phyloP scores from a whole-genome alignment of 257 asterid species.

The Forsythia suspensa region DNA sequence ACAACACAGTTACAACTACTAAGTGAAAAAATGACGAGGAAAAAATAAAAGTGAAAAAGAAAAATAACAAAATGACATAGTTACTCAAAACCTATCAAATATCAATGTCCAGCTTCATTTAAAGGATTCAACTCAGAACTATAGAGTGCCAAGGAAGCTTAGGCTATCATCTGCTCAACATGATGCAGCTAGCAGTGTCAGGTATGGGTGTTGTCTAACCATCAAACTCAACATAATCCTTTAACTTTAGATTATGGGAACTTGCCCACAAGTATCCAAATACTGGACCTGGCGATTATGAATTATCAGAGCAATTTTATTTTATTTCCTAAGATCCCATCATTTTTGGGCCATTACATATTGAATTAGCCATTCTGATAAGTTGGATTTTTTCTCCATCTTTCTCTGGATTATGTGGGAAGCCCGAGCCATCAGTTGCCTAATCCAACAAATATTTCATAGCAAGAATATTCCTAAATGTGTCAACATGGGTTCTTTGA shows the following conservation, averaged over 20 bases:
- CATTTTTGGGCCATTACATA: background rate
- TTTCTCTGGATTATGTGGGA: background rate
- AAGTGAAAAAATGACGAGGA: background rate
- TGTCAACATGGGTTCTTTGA: background rate
- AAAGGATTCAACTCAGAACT: background rate
- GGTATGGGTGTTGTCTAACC: background rate
- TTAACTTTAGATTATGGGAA: background rate
- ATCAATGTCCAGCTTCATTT: background rate
- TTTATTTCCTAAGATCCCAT: background rate
- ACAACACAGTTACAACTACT: background rate
- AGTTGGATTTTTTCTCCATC: background rate
- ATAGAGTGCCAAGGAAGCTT: background rate
- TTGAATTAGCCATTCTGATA: background rate
- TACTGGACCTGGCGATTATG: background rate
- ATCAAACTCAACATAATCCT: background rate
- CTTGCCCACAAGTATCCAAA: background rate
- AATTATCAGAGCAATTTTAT: background rate
- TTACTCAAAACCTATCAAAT: background rate
- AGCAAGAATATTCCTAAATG: background rate
- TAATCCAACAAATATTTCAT: background rate
- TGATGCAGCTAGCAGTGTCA: background rate
- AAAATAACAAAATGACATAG: background rate
- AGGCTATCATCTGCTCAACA: background rate
- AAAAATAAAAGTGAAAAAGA: background rate
- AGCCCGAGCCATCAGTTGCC: background rate